Conservation (phyloP, 1,139 yeast species). For the Candida pseudoviswanathii region DNA sequence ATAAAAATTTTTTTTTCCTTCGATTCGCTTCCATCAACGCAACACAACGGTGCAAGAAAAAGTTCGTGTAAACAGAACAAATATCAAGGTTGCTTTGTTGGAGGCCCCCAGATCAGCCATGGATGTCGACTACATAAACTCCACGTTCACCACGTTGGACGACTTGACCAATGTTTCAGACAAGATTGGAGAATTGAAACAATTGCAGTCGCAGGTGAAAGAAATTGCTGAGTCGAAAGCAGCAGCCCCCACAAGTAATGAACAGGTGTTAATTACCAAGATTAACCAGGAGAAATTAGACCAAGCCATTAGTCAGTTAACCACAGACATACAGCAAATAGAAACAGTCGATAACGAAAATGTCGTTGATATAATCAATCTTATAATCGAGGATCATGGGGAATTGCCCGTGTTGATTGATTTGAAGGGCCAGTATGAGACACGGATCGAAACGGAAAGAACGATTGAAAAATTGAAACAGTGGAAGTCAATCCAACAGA, state of each 20-base stretch:
- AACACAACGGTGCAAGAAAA: not conserved
- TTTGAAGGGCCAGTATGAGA: slow-evolving; percentile 12
- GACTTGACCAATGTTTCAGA: slow-evolving; percentile 29
- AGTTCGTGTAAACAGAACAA: not conserved
- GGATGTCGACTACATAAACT: slow-evolving; percentile 30
- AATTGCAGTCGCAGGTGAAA: slow-evolving; percentile 17
- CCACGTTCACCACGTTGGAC: slow-evolving; percentile 26
- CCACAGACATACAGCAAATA: slow-evolving; percentile 2
- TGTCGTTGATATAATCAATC: slow-evolving; percentile 18
- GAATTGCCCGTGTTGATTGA: slow-evolving; percentile 17
- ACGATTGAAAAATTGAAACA: slow-evolving; percentile 6
- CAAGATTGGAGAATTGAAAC: slow-evolving; percentile 23
- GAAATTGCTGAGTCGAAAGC: slow-evolving; percentile 11
- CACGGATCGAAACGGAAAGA: slow-evolving; percentile 5
- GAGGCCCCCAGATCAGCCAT: not conserved
- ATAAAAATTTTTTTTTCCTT: slow-evolving; percentile 4
- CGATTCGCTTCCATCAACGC: slow-evolving; percentile 1
- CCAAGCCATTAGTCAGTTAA: slow-evolving; percentile 11
- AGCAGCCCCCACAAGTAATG: slow-evolving; percentile 4
- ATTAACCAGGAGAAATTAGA: slow-evolving; percentile 11
- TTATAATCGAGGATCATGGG: slow-evolving; percentile 19
- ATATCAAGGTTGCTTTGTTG: not conserved
- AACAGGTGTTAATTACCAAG: not conserved
- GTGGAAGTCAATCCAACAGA: slow-evolving; percentile 5
- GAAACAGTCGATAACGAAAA: slow-evolving; percentile 11